Conservation (phyloP, 148 eudicot genomes). For the Vaccinium darrowii region DNA sequence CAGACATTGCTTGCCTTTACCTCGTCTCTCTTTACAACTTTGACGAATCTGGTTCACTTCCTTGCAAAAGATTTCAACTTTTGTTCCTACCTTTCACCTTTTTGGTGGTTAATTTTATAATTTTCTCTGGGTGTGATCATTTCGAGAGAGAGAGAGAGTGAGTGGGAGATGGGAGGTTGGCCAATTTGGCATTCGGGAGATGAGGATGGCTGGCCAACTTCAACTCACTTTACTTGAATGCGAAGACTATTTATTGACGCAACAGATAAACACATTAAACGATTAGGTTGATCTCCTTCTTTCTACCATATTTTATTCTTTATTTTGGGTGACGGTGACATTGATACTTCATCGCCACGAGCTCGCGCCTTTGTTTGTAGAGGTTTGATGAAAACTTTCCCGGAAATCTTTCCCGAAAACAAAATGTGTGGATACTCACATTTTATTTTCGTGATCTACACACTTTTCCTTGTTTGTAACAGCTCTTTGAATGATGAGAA, state of each 20-base stretch:
- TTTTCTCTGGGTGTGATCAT: constrained; percentile 25
- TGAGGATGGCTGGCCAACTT: constrained; percentile 42
- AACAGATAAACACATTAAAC: constrained; percentile 17
- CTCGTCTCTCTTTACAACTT: constrained; percentile 15
- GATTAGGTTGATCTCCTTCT: constrained; percentile 23
- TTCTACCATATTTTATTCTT: background rate
- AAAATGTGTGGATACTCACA: too few species aligned
- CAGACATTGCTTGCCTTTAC: constrained; percentile 10
- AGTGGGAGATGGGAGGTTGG: constrained; percentile 10
- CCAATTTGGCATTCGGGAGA: background rate
- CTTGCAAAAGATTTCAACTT: constrained; percentile 19
- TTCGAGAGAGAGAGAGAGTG: constrained; percentile 14
- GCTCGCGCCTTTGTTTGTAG: too few species aligned
- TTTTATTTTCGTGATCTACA: too few species aligned
- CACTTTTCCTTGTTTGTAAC: too few species aligned
- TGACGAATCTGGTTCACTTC: constrained; percentile 31
- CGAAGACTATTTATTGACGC: constrained; percentile 50
- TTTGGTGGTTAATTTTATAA: constrained; percentile 34
- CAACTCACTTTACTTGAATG: constrained; percentile 67
- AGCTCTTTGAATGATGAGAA: too few species aligned
- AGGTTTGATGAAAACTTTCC: too few species aligned
- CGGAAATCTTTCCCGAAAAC: too few species aligned
- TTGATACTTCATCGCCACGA: background rate
- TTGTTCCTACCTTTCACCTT: constrained; percentile 30
- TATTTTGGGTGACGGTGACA: background rate